phyloP scores from a whole-genome alignment of 2,329 filamentous ascomycete species.

The Exserohilum rostratum region DNA sequence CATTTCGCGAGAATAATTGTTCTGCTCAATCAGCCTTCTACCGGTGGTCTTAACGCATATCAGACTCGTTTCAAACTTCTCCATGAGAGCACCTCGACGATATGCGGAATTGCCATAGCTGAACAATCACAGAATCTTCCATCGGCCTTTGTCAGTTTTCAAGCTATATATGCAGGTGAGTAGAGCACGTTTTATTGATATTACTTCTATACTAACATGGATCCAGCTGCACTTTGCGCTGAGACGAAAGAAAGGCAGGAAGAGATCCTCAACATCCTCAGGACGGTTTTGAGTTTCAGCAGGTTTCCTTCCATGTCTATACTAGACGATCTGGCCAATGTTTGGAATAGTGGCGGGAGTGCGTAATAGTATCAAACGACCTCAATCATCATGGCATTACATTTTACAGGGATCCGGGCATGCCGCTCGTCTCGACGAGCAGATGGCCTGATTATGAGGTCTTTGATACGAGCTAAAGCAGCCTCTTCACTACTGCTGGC shows the following conservation, averaged over 20 bases:
- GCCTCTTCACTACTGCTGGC: neutral
- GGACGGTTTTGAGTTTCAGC: conserved; percentile 26
- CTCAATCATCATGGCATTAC: neutral
- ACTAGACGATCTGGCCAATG: conserved; percentile 31
- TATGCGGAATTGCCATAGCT: conserved; percentile 58
- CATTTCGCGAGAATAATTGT: conserved; percentile 61
- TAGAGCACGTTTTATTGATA: neutral
- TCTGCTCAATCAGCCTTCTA: conserved; percentile 58
- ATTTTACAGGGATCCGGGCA: too few species aligned
- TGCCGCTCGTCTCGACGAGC: neutral
- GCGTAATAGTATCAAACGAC: conserved; percentile 23
- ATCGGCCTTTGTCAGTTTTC: conserved; percentile 38
- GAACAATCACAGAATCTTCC: conserved; percentile 35
- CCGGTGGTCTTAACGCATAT: conserved; percentile 57
- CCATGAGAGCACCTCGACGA: conserved; percentile 54
- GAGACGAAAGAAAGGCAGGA: conserved; percentile 28
- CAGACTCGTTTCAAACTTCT: conserved; percentile 52
- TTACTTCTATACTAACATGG: neutral
- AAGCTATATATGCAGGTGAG: conserved; percentile 41
- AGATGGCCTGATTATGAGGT: neutral
- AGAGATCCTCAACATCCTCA: conserved; percentile 23
- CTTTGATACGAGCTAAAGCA: neutral
- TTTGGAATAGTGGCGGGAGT: conserved; percentile 38
- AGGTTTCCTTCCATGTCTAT: conserved; percentile 38
- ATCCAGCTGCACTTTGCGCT: conserved; percentile 26